Evolutionary conservation across 2,329 filamentous ascomycete genomes (phyloP), one percentile per base, ranked within the genome.

Genomic region (Aspergillus sp.): DNA sequence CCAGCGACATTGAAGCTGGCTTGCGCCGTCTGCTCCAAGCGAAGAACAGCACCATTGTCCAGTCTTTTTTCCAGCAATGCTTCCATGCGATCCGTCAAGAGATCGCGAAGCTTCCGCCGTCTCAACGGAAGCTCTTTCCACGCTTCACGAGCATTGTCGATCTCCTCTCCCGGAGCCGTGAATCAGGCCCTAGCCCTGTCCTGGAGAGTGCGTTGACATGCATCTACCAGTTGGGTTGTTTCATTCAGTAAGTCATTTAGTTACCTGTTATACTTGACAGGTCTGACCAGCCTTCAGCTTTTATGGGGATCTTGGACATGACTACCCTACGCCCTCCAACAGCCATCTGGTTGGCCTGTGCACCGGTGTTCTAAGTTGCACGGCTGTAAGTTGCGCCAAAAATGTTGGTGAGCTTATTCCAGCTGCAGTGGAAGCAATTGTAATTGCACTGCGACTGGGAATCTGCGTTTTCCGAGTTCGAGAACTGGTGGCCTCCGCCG

Each of bases 391-490:
- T 53, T 76, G 72, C 19, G 73, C 75, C 6, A 74, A 68, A 43
- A 79, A 77, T 4, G 67, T 79, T 7, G 75, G 77, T 17, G 78
- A 80, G 36, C 72, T 81, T 9, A 67, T 81, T 32, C 72, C 75
- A 30, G 71, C 74, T 36, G 77, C 76, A 13, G 71, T 81, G 36
- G 74, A 81, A 62, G 70, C 73, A 0, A 78, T 80, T 12, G 71
- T 76, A 48, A 63, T 80, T 55, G 74, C 79, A n/a, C 75, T 81
- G 49, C 70, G 78, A 57, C 73, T 78, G n/a, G 79, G 79, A 28
- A 67, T 77, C 36, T 78, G 75, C 58, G 75, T 78, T 56, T 67
- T 70, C 57, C 74, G 70, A 60, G 71, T 79, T 28, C 70, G 74
- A 41, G 70, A 74, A 58, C 69, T 77, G 32, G 70, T 79, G n/a